A percentile compares a stretch with the other conserved stretches of the same genome.
phyloP scores from a whole-genome alignment of 2,329 filamentous ascomycete genomes.

The Elsinoe batatas region DNA sequence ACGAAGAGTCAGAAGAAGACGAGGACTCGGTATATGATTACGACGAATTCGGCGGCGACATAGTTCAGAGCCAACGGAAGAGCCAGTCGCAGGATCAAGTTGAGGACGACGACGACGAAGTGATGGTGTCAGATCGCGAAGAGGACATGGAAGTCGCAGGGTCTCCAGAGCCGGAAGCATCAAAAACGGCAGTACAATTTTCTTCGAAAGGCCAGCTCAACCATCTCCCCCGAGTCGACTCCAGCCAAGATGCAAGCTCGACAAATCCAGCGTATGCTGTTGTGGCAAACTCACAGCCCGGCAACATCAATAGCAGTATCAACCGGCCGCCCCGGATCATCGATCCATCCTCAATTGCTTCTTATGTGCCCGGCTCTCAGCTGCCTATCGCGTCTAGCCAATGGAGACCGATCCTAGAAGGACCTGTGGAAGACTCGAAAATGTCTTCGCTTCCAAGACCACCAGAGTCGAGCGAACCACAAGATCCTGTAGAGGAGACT shows the following conservation, averaged over 20 bases:
- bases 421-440: slow-evolving; percentile 3
- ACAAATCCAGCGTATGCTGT: background rate
- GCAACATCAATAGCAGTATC: slow-evolving; percentile 21
- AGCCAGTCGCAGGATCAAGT: slow-evolving; percentile 14
- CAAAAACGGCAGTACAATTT: background rate
- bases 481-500: slow-evolving; percentile 18
- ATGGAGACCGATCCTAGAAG: slow-evolving; percentile 19
- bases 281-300: slow-evolving; percentile 38
- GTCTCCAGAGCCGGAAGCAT: background rate
- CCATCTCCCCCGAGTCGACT: background rate
- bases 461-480: slow-evolving; percentile 14
- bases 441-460: slow-evolving; percentile 19
- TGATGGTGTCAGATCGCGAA: slow-evolving; percentile 12
- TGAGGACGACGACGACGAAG: slow-evolving; percentile 18
- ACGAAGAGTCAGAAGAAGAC: slow-evolving; percentile 10
- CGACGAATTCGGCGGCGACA: slow-evolving; percentile 27
- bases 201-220: background rate
- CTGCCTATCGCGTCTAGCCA: slow-evolving; percentile 25
- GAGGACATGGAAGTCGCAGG: slow-evolving; percentile 14
- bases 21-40: slow-evolving; percentile 27
- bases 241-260: slow-evolving; percentile 1
- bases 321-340: slow-evolving; percentile 23
- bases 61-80: slow-evolving; percentile 24
- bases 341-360: slow-evolving; percentile 29
- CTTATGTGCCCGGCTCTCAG: slow-evolving; percentile 28